phyloP scores from a whole-genome alignment of 495 filamentous ascomycete genomes.

The Xylaria grammica region DNA sequence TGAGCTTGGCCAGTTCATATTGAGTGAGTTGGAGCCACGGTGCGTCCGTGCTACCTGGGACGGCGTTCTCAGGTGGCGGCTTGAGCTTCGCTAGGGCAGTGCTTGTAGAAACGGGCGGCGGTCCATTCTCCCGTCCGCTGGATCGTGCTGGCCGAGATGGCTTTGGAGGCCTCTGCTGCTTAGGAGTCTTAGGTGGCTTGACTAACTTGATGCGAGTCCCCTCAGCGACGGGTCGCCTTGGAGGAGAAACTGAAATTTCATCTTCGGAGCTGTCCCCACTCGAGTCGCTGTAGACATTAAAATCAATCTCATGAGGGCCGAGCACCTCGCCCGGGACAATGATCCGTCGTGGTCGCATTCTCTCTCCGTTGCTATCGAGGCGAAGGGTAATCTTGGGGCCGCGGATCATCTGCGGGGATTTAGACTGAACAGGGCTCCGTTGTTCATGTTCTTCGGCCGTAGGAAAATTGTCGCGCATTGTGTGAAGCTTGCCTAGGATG shows the following conservation, averaged over 20 bases:
- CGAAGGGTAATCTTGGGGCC: conserved; percentile 68
- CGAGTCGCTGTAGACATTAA: conserved; percentile 53
- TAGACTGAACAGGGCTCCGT: conserved; percentile 54
- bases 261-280: conserved; percentile 50
- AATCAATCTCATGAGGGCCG: conserved; percentile 61
- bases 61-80: conserved; percentile 78
- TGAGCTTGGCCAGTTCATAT: conserved; percentile 87
- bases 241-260: conserved; percentile 31
- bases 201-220: conserved; percentile 50
- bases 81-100: conserved; percentile 76
- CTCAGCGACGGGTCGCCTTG: conserved; percentile 40
- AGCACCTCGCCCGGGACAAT: conserved; percentile 65
- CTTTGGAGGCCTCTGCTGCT: conserved; percentile 45
- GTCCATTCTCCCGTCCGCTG: conserved; percentile 35
- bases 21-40: conserved; percentile 91
- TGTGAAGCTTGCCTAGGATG: conserved; percentile 82
- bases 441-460: conserved; percentile 58
- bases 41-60: conserved; percentile 73
- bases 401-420: conserved; percentile 62
- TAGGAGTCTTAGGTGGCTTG: conserved; percentile 44
- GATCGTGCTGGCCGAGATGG: conserved; percentile 52
- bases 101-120: conserved; percentile 73
- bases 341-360: conserved; percentile 52
- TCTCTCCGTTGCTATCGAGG: conserved; percentile 59
- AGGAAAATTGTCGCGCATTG: conserved; percentile 65